Percentiles rank a stretch among this genome's conserved stretches.
Evolutionary conservation across 2,329 filamentous ascomycete species (phyloP).

Genomic region (Aspergillus eucalypticola): DNA sequence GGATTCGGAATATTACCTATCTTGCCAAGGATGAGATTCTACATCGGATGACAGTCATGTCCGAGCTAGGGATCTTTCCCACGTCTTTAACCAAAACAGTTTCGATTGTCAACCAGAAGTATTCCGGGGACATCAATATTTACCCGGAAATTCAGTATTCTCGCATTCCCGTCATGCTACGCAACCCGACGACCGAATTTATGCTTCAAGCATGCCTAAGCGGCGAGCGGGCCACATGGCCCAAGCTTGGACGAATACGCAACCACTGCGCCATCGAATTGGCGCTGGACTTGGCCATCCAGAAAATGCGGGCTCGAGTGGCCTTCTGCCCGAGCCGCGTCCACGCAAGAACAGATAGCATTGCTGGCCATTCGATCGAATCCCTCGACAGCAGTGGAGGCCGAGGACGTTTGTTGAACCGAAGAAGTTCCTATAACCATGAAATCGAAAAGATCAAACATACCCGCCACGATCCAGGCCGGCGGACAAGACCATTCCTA

Average conservation of each 20-base stretch:
- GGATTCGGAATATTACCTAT: slow-evolving; percentile 67
- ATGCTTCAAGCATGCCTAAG: slow-evolving; percentile 76
- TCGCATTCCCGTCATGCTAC: slow-evolving; percentile 74
- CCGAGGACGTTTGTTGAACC: slow-evolving; percentile 24
- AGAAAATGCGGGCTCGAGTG: slow-evolving; percentile 42
- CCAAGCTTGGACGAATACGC: slow-evolving; percentile 78
- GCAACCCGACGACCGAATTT: slow-evolving; percentile 82
- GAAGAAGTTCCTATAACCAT: slow-evolving; percentile 35
- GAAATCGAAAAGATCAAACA: slow-evolving; percentile 28
- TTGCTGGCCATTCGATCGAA: slow-evolving; percentile 17
- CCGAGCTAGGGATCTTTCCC: slow-evolving; percentile 77
- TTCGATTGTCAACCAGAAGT: slow-evolving; percentile 84
- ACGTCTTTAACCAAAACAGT: slow-evolving; percentile 75
- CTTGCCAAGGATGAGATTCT: slow-evolving; percentile 78
- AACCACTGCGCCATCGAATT: slow-evolving; percentile 89
- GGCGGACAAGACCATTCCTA: slow-evolving; percentile 12
- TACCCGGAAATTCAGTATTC: slow-evolving; percentile 74
- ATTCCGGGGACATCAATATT: slow-evolving; percentile 94
- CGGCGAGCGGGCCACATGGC: slow-evolving; percentile 89
- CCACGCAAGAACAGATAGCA: slow-evolving; percentile 21
- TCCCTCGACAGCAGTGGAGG: slow-evolving; percentile 27
- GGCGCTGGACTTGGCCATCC: slow-evolving; percentile 58
- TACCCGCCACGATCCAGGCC: slow-evolving; percentile 6
- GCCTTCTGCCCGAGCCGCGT: slow-evolving; percentile 34
- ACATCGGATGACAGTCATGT: slow-evolving; percentile 76